Percentiles rank a stretch among this genome's conserved stretches.
phyloP scores from a whole-genome alignment of 169 alveolate species.

The Condylostoma magnum region DNA sequence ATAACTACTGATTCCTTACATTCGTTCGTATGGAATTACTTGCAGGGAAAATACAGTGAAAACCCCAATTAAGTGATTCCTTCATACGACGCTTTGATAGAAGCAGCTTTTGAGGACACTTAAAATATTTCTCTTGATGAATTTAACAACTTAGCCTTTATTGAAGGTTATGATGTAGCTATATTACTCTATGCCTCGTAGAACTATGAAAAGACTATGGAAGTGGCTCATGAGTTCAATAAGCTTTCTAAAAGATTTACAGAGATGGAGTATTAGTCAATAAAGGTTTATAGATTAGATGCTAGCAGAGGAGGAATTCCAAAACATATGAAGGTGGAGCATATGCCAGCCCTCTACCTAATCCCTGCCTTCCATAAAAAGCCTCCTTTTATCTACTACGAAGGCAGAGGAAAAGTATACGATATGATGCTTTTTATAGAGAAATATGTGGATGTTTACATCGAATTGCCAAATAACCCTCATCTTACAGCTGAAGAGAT shows the following conservation, averaged over 20 bases:
- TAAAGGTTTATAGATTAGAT: slow-evolving; percentile 13
- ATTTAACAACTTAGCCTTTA: slow-evolving; percentile 7
- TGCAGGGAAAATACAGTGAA: neutral
- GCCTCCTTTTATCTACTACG: slow-evolving; percentile 13
- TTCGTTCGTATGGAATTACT: neutral
- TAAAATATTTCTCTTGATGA: neutral
- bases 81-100: neutral
- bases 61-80: neutral
- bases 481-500: slow-evolving; percentile 12
- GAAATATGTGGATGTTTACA: neutral
- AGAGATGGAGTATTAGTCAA: neutral
- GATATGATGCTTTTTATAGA: slow-evolving; percentile 10
- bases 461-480: slow-evolving; percentile 13
- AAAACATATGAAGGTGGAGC: neutral
- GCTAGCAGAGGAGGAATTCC: neutral
- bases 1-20: neutral
- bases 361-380: slow-evolving; percentile 24
- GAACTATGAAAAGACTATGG: neutral
- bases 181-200: slow-evolving; percentile 16
- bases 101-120: neutral
- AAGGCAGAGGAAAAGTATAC: neutral
- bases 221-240: slow-evolving; percentile 10
- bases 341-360: neutral
- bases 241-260: slow-evolving; percentile 1
- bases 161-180: slow-evolving; percentile 16